phyloP scores from a whole-genome alignment of 306 rosid species.

The Sicyos baderoa region DNA sequence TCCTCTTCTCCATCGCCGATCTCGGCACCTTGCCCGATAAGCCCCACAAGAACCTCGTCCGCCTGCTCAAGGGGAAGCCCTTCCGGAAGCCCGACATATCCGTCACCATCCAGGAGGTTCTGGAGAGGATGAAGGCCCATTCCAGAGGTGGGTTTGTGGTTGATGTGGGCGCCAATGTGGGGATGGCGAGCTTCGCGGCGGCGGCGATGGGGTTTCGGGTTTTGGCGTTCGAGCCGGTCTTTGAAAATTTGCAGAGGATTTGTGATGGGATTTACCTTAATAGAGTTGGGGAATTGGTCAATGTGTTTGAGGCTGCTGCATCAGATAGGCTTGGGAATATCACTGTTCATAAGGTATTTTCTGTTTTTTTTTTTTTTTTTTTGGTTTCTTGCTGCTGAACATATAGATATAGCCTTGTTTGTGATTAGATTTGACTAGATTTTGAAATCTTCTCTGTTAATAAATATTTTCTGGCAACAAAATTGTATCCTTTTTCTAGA shows the following conservation, averaged over 20 bases:
- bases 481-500: background rate
- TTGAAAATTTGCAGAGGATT: constrained; percentile 87
- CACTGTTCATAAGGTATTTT: constrained; percentile 71
- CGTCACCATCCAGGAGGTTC: constrained; percentile 61
- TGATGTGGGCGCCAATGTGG: constrained; percentile 93
- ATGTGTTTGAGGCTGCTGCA: constrained; percentile 70
- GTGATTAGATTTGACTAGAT: background rate
- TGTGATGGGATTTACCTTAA: constrained; percentile 88
- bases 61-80: constrained; percentile 70
- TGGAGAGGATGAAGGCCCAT: constrained; percentile 45
- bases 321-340: constrained; percentile 75
- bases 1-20: constrained; percentile 78
- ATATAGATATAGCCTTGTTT: background rate
- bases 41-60: constrained; percentile 80
- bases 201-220: constrained; percentile 81
- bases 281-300: constrained; percentile 69
- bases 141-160: constrained; percentile 60
- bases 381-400: background rate
- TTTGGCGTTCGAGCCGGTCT: constrained; percentile 79
- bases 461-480: background rate
- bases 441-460: background rate
- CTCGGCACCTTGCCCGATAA: constrained; percentile 77
- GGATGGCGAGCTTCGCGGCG: constrained; percentile 91
- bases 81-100: constrained; percentile 83
- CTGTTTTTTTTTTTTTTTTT: background rate